Evolutionary conservation across 441 rosid genomes (phyloP), one percentile per base, ranked within the genome.

Genomic region (Viola pubescens): DNA sequence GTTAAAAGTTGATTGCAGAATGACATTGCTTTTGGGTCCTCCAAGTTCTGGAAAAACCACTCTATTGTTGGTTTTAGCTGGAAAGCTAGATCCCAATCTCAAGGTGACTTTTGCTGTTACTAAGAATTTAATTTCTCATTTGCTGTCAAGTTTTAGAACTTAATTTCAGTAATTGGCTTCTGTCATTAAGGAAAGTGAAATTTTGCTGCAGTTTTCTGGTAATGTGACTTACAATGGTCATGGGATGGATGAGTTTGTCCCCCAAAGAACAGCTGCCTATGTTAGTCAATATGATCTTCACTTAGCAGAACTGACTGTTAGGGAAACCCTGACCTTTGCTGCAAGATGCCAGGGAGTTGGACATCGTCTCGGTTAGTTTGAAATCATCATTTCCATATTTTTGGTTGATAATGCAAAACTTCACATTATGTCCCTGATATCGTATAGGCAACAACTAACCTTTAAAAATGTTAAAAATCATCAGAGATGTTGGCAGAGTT

Each of bases 1-100:
- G 16, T 3, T 48, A 40, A 8, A 10, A 52, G 6, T 40, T 16
- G 12, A 10, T n/a, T 49, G 38, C 64, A 76, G 91, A 63, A 70
- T 82, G 77, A 66, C 86, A 45, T 53, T 84, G 67, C 88, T 85
- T 49, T 54, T 67, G 61, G 72, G 75, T 34, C 75, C 75, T 72
- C 75, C 75, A 43, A 59, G 71, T 59, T 67, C 72, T 54, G 75
- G 75, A 42, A 72, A 72, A 40, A 72, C 75, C 14, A 62, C 68
- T 5, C 69, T 72, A 12, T 45, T 72, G 58, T 49, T 67, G 66
- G 75, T 72, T 37, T 54, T 72, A 59, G 75, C 75, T 13, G 75
- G 75, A 55, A 61, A 70, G 46, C 70, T 70, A 26, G 74, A 70
- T 57, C 67, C 66, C 12, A 60, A 47, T 12, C 40, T 70, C 2